phyloP scores from a whole-genome alignment of 805 yeast genomes.

The Candida andamanensis region DNA sequence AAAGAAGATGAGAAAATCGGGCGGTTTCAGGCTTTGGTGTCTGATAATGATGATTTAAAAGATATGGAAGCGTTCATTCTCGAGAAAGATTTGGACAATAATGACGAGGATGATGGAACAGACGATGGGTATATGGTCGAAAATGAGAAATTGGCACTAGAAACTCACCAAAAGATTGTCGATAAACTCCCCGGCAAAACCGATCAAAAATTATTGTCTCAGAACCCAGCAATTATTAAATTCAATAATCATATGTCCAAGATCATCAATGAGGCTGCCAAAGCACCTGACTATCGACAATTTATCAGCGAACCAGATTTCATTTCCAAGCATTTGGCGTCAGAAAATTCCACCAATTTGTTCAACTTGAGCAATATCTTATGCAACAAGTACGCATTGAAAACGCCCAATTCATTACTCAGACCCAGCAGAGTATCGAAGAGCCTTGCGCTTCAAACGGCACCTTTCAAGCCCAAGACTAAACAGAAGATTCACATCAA shows the following conservation, averaged over 20 bases:
- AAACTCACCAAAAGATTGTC: slow-evolving; percentile 8
- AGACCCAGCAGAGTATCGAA: slow-evolving; percentile 11
- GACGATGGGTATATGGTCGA: slow-evolving; percentile 7
- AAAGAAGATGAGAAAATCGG: slow-evolving; percentile 70
- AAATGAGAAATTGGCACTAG: slow-evolving; percentile 13
- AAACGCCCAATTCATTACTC: slow-evolving; percentile 4
- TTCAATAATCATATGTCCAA: slow-evolving; percentile 20
- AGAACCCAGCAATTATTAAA: slow-evolving; percentile 29
- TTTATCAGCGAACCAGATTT: slow-evolving; percentile 21
- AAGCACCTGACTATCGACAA: slow-evolving; percentile 13
- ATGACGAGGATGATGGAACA: not conserved
- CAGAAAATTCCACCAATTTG: slow-evolving; percentile 20
- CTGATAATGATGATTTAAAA: slow-evolving; percentile 8
- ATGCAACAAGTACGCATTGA: slow-evolving; percentile 10
- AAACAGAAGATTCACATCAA: slow-evolving; percentile 1
- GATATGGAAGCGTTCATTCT: slow-evolving; percentile 29
- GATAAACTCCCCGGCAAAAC: slow-evolving; percentile 1
- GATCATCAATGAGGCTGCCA: slow-evolving; percentile 19
- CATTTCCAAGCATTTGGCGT: slow-evolving; percentile 17
- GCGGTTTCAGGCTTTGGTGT: slow-evolving; percentile 33
- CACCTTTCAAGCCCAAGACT: slow-evolving; percentile 6
- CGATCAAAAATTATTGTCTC: slow-evolving; percentile 17
- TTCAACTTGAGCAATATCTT: slow-evolving; percentile 27
- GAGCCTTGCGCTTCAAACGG: slow-evolving; percentile 15
- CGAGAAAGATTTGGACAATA: slow-evolving; percentile 20